Evolutionary conservation across 208 protist genomes (phyloP), one percentile per base, ranked within the genome.

Genomic region (Acanthamoeba sp.): DNA sequence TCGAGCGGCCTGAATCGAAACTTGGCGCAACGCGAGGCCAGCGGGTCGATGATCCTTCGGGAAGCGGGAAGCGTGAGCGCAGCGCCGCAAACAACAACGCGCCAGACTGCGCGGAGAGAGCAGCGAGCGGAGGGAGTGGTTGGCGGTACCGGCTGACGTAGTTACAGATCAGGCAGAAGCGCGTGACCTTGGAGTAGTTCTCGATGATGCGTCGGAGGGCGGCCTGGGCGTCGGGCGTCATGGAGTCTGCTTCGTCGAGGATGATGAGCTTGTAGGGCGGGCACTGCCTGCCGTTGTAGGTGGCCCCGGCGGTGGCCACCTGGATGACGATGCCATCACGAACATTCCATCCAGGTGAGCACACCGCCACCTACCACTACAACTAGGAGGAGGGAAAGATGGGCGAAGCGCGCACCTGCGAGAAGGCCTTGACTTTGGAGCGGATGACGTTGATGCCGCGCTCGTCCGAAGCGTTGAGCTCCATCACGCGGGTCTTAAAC

Each of bases 91-190:
- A 71, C 62, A 71, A 6, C 14, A 29, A 27, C 20, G 22, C 62
- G 76, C 7, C 52, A 7, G 16, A 16, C 48, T 55, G 48, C 12
- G 57, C 1, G 2, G 7, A 64, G 1, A 34, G 69, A 14, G 40
- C 27, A 73, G 24, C 45, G 16, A 3, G 24, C 18, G 2, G 29
- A 84, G 62, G 0, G 34, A 27, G 10, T 29, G 59, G 48, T 0
- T 12, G 2, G 36, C 34, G 9, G 22, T 80, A 96, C 80, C 95
- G 42, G 42, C 66, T 95, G 0, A 99, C 98, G 96, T 99, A 99
- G 97, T 99, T 99, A 96, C 99, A 99, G 45, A 99, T 97, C 82
- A 99, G 98, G 96, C 99, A 99, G 96, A 99, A 99, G 52, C 99
- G 97, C 1, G 99, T 99, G 14, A 99, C 98, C 52, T 98, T 98